Conservation (phyloP, 2,329 filamentous ascomycete genomes). For the Bipolaris bicolor region DNA sequence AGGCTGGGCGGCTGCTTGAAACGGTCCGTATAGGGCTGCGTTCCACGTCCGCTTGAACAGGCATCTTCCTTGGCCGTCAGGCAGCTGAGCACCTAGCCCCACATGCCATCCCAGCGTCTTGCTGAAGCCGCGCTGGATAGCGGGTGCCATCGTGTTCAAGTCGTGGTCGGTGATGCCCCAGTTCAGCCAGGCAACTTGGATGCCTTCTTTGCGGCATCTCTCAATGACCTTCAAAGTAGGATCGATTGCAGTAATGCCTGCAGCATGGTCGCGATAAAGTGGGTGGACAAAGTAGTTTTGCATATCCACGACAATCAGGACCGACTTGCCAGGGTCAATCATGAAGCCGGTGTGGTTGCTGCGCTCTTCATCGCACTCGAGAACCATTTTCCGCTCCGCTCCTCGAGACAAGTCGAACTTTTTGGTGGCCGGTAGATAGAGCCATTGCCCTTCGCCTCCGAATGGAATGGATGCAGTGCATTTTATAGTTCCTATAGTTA, state of each 20-base stretch:
- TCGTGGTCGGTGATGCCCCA: slow-evolving; percentile 51
- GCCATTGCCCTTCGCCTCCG: slow-evolving; percentile 51
- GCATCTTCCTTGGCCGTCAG: slow-evolving; percentile 48
- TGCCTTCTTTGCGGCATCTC: slow-evolving; percentile 49
- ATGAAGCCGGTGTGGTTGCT: slow-evolving; percentile 49
- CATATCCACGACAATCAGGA: slow-evolving; percentile 53
- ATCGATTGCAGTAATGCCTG: slow-evolving; percentile 41
- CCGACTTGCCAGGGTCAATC: slow-evolving; percentile 49
- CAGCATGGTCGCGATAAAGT: slow-evolving; percentile 37
- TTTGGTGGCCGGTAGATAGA: slow-evolving; percentile 49
- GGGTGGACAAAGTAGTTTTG: slow-evolving; percentile 53
- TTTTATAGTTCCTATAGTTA: slow-evolving; percentile 39
- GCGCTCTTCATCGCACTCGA: slow-evolving; percentile 51
- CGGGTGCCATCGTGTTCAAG: slow-evolving; percentile 49
- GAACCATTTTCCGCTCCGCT: slow-evolving; percentile 44
- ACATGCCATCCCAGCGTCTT: slow-evolving; percentile 52
- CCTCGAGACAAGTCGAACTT: slow-evolving; percentile 53
- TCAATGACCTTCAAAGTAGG: slow-evolving; percentile 49
- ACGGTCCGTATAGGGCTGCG: slow-evolving; percentile 50
- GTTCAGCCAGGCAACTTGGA: slow-evolving; percentile 52
- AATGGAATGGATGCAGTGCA: slow-evolving; percentile 51
- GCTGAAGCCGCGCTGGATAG: slow-evolving; percentile 52
- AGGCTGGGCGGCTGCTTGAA: slow-evolving; percentile 46
- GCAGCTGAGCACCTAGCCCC: slow-evolving; percentile 48
- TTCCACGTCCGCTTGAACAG: slow-evolving; percentile 54